phyloP scores from a whole-genome alignment of 2,329 filamentous ascomycete genomes.

The Penicillium occitanis region DNA sequence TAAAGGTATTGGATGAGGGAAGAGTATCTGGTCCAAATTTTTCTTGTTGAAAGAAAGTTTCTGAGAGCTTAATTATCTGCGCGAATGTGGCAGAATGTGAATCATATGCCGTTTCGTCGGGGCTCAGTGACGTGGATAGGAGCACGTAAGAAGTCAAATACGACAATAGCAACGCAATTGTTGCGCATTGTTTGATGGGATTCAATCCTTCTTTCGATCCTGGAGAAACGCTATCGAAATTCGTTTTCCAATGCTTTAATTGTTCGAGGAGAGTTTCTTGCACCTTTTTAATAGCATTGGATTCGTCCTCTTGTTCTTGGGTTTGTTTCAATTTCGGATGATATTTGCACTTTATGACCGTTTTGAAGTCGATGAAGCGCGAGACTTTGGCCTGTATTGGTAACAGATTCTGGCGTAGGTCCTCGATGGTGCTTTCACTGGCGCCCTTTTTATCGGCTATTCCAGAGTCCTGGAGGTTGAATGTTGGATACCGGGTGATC shows the following conservation, averaged over 20 bases:
- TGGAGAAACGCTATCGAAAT: not conserved
- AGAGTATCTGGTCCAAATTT: not conserved
- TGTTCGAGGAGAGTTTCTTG: not conserved
- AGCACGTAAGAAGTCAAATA: conserved; percentile 4
- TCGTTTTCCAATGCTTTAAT: not conserved
- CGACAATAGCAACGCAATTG: not conserved
- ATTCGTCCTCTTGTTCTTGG: not conserved
- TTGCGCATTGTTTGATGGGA: not conserved
- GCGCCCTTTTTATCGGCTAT: not conserved
- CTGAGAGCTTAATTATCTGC: conserved; percentile 5
- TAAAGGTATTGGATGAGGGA: not conserved
- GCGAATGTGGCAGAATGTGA: not conserved
- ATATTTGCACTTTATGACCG: not conserved
- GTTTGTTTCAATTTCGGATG: not conserved
- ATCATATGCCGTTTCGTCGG: not conserved
- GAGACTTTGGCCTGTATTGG: not conserved
- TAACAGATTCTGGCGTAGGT: not conserved
- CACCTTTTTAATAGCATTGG: not conserved
- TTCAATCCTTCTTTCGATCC: not conserved
- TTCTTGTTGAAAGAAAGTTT: not conserved
- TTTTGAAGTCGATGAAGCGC: conserved; percentile 2
- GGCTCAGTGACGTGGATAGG: not conserved
- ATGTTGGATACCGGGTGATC: not conserved
- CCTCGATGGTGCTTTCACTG: not conserved
- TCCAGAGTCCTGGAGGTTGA: not conserved